These are phyloP conservation scores for Kodamaea sp. DNA, from an alignment of 1,139 yeast genomes.

Conservation along the genomic window DNA sequence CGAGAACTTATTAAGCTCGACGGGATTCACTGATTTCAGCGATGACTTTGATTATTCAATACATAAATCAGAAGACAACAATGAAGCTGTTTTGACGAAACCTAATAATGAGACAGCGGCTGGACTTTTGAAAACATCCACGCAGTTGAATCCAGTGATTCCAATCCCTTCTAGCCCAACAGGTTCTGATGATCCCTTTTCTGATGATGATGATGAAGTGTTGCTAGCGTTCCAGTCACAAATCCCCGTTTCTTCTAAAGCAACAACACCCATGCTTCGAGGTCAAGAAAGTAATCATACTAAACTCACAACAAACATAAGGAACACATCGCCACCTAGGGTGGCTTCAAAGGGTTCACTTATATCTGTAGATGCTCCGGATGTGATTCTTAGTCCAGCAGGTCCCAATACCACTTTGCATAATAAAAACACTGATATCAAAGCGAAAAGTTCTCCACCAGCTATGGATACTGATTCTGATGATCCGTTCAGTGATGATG, in stretches of 20 bases:
- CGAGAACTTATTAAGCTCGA: constrained; percentile 4
- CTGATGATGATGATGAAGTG: constrained; percentile 32
- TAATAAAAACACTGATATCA: no score
- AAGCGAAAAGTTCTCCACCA: no score
- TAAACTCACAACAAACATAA: no score
- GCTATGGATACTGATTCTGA: constrained; percentile 14
- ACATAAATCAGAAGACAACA: neutral
- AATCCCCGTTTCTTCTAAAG: constrained; percentile 1
- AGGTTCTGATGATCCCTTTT: constrained; percentile 27
- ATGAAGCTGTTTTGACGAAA: neutral
- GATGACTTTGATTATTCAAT: constrained; percentile 6
- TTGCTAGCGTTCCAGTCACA: constrained; percentile 9
- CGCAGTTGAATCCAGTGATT: no score
- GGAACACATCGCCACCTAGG: no score
- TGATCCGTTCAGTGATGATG: constrained; percentile 33
- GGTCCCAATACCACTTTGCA: no score
- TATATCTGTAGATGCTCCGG: no score
- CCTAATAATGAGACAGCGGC: no score
- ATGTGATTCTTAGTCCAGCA: no score
- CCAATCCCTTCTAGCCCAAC: neutral
- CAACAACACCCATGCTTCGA: constrained; percentile 1
- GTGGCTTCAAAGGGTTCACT: no score
- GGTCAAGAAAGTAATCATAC: no score
- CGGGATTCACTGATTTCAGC: constrained; percentile 16
- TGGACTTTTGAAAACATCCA: no score